phyloP scores from a whole-genome alignment of 176 grass and related monocot genomes.

The Pharus latifolius region DNA sequence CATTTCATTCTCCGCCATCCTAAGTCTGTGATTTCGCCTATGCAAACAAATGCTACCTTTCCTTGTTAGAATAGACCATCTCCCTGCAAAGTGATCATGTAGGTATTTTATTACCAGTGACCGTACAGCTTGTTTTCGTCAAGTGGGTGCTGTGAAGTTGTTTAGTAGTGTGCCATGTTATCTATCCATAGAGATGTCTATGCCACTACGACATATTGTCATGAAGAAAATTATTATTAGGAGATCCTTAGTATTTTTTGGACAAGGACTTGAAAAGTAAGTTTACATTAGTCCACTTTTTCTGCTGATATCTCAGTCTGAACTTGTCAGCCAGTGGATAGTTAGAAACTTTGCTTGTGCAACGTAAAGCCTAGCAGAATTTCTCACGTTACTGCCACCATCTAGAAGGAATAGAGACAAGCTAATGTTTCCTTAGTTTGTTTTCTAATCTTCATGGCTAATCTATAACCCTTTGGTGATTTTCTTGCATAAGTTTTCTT shows the following conservation, averaged over 20 bases:
- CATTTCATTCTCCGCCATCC: background rate
- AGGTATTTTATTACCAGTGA: conserved; percentile 8
- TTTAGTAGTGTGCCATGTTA: conserved; percentile 41
- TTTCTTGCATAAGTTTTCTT: conserved; percentile 8
- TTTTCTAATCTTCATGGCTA: background rate
- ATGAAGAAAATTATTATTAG: conserved; percentile 28
- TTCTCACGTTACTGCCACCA: background rate
- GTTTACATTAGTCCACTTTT: conserved; percentile 26
- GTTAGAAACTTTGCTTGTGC: background rate
- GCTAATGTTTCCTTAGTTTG: background rate
- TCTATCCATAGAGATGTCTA: conserved; percentile 32
- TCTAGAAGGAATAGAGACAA: conserved; percentile 21
- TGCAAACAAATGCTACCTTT: conserved; percentile 33
- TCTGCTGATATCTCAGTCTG: conserved; percentile 16
- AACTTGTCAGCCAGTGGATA: conserved; percentile 17
- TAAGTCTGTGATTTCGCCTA: conserved; percentile 1
- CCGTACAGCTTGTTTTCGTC: conserved; percentile 40
- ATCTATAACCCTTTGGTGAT: background rate
- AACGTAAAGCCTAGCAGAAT: background rate
- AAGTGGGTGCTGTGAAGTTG: conserved; percentile 37
- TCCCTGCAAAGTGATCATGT: conserved; percentile 20
- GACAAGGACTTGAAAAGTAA: conserved; percentile 45
- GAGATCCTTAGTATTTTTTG: conserved; percentile 34
- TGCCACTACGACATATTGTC: conserved; percentile 19
- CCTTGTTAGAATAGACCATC: conserved; percentile 27